Evolutionary conservation across 768 basidiomycete genomes (phyloP).

Genomic region (Pisolithus microcarpus): DNA sequence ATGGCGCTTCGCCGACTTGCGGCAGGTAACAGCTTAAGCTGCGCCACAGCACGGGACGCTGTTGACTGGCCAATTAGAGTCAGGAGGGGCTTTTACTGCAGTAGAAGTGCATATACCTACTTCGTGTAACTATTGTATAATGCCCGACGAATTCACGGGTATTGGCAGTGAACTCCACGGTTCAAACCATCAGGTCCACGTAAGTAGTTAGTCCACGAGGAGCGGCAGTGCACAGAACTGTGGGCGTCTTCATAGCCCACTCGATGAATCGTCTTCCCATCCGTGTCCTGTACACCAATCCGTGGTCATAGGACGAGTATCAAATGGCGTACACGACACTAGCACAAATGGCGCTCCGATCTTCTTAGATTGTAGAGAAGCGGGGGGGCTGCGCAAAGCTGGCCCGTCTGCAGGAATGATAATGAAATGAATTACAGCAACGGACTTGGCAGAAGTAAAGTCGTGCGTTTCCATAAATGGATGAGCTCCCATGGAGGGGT

Average conservation of each 20-base stretch:
- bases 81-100: too few relatives aligned
- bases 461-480: not conserved
- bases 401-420: not conserved
- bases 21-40: not conserved
- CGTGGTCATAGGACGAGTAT: not conserved
- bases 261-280: not conserved
- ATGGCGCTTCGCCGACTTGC: not conserved
- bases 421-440: not conserved
- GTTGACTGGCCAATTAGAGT: too few relatives aligned
- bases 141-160: not conserved
- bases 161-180: not conserved
- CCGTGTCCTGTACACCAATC: not conserved
- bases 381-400: too few relatives aligned
- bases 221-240: not conserved
- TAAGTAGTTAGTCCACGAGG: not conserved
- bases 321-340: not conserved
- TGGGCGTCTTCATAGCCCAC: not conserved
- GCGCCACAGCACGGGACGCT: too few relatives aligned
- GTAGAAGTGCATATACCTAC: too few relatives aligned
- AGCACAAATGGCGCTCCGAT: too few relatives aligned
- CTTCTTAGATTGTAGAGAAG: too few relatives aligned
- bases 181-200: not conserved
- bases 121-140: not conserved
- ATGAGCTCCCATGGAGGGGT: too few relatives aligned
- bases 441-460: not conserved